phyloP scores from a whole-genome alignment of 1,139 yeast species.

The Nakaseomyces nivariensis region DNA sequence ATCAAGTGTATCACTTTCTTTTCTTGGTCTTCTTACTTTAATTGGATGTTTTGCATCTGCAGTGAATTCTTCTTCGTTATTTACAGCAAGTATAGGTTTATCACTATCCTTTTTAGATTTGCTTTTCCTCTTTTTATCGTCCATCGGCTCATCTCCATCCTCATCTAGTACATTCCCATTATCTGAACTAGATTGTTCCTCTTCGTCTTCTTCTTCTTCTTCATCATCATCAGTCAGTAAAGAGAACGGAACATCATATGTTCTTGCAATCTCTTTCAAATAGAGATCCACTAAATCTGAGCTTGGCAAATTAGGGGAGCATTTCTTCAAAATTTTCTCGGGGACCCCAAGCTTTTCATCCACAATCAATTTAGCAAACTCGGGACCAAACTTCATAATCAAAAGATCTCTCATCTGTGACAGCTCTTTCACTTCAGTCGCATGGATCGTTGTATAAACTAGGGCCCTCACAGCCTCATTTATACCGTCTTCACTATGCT shows the following conservation, averaged over 20 bases:
- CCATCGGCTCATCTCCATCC: slow-evolving; percentile 17
- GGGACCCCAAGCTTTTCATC: slow-evolving; percentile 55
- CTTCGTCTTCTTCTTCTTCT: slow-evolving; percentile 4
- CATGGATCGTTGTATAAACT: slow-evolving; percentile 58
- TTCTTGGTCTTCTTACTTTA: slow-evolving; percentile 37
- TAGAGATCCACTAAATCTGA: slow-evolving; percentile 59
- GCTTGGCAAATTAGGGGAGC: slow-evolving; percentile 60
- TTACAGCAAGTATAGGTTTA: slow-evolving; percentile 28
- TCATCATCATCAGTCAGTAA: slow-evolving; percentile 37
- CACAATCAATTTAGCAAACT: slow-evolving; percentile 51
- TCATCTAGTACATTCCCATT: slow-evolving; percentile 16
- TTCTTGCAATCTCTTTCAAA: slow-evolving; percentile 68
- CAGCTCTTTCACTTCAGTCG: slow-evolving; percentile 65
- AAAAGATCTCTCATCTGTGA: slow-evolving; percentile 51
- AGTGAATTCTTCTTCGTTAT: slow-evolving; percentile 24
- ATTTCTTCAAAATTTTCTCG: slow-evolving; percentile 51
- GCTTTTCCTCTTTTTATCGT: slow-evolving; percentile 16
- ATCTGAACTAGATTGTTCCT: slow-evolving; percentile 15
- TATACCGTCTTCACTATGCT: slow-evolving; percentile 27
- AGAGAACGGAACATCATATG: slow-evolving; percentile 69
- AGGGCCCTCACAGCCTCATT: slow-evolving; percentile 67
- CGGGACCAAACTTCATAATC: slow-evolving; percentile 52
- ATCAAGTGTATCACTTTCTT: slow-evolving; percentile 37
- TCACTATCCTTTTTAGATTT: slow-evolving; percentile 16
- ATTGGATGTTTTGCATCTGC: slow-evolving; percentile 34